These are phyloP conservation scores for Malus hybrid DNA, from an alignment of 331 rosid species.

Conservation along the genomic window DNA sequence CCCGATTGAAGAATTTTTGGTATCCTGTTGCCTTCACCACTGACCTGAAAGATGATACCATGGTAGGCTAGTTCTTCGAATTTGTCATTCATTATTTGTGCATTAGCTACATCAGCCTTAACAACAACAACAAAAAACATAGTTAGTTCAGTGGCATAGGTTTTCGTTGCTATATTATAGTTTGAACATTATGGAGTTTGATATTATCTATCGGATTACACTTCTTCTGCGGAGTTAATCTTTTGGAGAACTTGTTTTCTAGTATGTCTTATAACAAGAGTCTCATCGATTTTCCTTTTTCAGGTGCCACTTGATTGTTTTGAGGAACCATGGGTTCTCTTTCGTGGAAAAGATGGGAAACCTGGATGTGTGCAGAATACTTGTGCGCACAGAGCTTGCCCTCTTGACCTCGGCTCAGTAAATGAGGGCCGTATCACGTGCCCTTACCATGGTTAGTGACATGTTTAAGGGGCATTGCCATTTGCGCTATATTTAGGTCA, in stretches of 20 bases:
- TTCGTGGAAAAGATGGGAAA: conserved; percentile 86
- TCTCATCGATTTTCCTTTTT: conserved; percentile 21
- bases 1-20: conserved; percentile 92
- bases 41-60: conserved; percentile 73
- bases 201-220: not conserved
- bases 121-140: not conserved
- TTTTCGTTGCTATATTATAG: not conserved
- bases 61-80: conserved; percentile 45
- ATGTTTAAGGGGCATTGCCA: not conserved
- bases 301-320: conserved; percentile 92
- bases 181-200: not conserved
- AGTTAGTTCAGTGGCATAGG: not conserved
- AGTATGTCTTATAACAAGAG: conserved; percentile 9
- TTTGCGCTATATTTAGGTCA: not conserved
- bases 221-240: not conserved
- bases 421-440: conserved; percentile 88
- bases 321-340: conserved; percentile 94
- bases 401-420: conserved; percentile 90
- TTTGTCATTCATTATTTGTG: not conserved
- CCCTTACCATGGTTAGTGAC: conserved; percentile 85
- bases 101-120: not conserved
- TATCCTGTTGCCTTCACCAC: conserved; percentile 83
- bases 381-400: conserved; percentile 98
- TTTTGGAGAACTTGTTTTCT: not conserved
- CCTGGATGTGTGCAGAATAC: conserved; percentile 96